phyloP scores from a whole-genome alignment of 495 filamentous ascomycete genomes.

The Apiosordaria backusii region DNA sequence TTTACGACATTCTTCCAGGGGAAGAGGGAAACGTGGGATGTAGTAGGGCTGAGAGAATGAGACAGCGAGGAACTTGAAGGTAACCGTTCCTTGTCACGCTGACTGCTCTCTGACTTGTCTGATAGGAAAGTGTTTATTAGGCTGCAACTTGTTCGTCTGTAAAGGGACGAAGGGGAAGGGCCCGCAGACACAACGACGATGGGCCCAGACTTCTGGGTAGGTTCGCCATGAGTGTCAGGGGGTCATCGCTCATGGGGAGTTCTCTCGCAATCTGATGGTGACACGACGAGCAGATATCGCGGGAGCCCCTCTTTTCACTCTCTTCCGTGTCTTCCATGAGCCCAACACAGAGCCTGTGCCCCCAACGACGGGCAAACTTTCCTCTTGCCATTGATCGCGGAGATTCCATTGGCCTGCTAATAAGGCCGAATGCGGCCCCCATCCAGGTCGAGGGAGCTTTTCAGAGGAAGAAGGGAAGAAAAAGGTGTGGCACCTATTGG shows the following conservation, averaged over 20 bases:
- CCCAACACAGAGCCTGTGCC: neutral
- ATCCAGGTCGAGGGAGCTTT: neutral
- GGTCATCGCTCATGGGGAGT: neutral
- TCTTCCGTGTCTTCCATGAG: neutral
- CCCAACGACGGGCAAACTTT: neutral
- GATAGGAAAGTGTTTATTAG: neutral
- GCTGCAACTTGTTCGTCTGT: neutral
- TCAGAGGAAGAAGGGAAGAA: neutral
- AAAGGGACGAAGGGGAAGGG: neutral
- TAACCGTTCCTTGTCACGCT: neutral
- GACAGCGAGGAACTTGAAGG: neutral
- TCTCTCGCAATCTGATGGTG: neutral
- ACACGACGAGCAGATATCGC: neutral
- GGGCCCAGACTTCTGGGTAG: constrained; percentile 1
- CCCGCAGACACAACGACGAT: neutral
- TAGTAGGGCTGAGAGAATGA: constrained; percentile 15
- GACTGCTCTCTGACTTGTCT: neutral
- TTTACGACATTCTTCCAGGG: constrained; percentile 1
- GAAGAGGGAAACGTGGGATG: neutral
- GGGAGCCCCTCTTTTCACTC: neutral
- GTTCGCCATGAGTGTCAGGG: neutral
- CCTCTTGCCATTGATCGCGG: neutral
- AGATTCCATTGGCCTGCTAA: neutral
- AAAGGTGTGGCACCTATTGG: neutral
- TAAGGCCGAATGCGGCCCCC: neutral